phyloP scores from a whole-genome alignment of 2,329 filamentous ascomycete species.

The Penicillium sp. region DNA sequence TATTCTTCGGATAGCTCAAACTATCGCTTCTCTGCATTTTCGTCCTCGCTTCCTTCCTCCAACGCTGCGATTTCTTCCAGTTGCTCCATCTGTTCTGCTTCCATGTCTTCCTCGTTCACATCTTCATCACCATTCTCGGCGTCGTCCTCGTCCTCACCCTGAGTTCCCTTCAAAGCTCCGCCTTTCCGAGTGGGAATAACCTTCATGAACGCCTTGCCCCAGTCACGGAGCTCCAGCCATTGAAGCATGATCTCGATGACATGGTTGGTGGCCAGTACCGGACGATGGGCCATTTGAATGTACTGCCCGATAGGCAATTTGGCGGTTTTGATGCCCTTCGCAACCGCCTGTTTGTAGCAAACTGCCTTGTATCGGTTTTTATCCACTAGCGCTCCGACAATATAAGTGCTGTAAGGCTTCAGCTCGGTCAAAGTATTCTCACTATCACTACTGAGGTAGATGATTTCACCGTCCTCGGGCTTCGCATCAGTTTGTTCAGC shows the following conservation, averaged over 20 bases:
- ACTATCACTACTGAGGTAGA: slow-evolving; percentile 91
- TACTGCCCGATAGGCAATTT: slow-evolving; percentile 92
- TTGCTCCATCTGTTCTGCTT: slow-evolving; percentile 4
- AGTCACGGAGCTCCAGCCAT: slow-evolving; percentile 84
- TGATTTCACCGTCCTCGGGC: slow-evolving; percentile 50
- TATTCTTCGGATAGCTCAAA: not conserved
- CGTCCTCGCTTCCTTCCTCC: slow-evolving; percentile 4
- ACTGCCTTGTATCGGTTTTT: slow-evolving; percentile 93
- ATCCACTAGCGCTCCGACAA: slow-evolving; percentile 89
- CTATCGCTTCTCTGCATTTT: slow-evolving; percentile 1
- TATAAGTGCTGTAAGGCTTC: slow-evolving; percentile 80
- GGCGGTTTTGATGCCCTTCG: slow-evolving; percentile 71
- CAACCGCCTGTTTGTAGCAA: slow-evolving; percentile 72
- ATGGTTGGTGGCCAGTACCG: slow-evolving; percentile 86
- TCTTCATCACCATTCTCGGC: slow-evolving; percentile 16
- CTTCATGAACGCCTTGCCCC: slow-evolving; percentile 77
- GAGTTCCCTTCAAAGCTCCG: slow-evolving; percentile 51
- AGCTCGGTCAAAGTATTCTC: slow-evolving; percentile 71
- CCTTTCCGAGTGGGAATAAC: slow-evolving; percentile 90
- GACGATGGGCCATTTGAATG: slow-evolving; percentile 77
- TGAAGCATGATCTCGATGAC: slow-evolving; percentile 93
- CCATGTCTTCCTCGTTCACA: slow-evolving; percentile 3
- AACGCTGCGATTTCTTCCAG: slow-evolving; percentile 1
- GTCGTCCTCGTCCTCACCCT: slow-evolving; percentile 11
- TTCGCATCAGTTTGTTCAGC: slow-evolving; percentile 33